These are phyloP conservation scores for Fusarium foetens DNA, from an alignment of 2,329 filamentous ascomycete genomes.

Conservation along the genomic window DNA sequence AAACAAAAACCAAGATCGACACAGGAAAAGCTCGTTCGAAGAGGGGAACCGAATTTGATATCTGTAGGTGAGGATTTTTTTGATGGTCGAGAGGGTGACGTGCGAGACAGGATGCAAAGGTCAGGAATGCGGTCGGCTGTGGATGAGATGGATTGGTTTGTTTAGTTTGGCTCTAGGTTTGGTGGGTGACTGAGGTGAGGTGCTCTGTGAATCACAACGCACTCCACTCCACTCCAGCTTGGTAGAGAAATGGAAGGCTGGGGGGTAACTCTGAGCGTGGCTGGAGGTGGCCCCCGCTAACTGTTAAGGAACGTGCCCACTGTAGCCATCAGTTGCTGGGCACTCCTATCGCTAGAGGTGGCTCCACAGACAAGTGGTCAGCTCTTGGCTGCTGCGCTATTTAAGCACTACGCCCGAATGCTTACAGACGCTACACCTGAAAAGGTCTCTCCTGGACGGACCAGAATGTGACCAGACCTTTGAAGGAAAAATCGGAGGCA, in stretches of 20 bases:
- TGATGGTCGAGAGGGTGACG: slow-evolving; percentile 39
- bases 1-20: slow-evolving; percentile 23
- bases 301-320: slow-evolving; percentile 38
- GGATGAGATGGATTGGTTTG: slow-evolving; percentile 39
- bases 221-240: not conserved
- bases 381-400: slow-evolving; percentile 30
- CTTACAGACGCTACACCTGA: slow-evolving; percentile 28
- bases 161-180: slow-evolving; percentile 23
- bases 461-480: not conserved
- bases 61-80: slow-evolving; percentile 23
- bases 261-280: slow-evolving; percentile 45
- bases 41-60: slow-evolving; percentile 25
- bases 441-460: not conserved
- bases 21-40: slow-evolving; percentile 8
- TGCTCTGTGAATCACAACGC: slow-evolving; percentile 24
- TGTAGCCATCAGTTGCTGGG: slow-evolving; percentile 28
- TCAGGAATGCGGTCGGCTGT: slow-evolving; percentile 43
- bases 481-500: slow-evolving; percentile 18
- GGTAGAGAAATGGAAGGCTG: slow-evolving; percentile 44
- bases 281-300: slow-evolving; percentile 45
- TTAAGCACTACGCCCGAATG: slow-evolving; percentile 24
- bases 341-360: slow-evolving; percentile 19
- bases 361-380: slow-evolving; percentile 18
- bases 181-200: slow-evolving; percentile 7
- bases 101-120: slow-evolving; percentile 44